phyloP scores from a whole-genome alignment of 2,329 filamentous ascomycete species.

The Xylariales sp. region DNA sequence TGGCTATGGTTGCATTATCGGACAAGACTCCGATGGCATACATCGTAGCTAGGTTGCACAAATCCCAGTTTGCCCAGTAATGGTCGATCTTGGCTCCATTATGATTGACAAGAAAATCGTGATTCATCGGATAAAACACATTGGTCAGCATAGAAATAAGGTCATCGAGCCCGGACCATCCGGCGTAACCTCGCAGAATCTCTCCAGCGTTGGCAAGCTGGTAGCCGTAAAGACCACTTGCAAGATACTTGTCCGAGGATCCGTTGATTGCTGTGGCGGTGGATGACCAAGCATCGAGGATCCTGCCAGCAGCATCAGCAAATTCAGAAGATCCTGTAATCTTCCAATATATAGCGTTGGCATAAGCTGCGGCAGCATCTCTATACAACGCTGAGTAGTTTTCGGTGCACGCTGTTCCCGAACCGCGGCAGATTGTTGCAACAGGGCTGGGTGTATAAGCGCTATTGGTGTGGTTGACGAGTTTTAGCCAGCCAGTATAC shows the following conservation, averaged over 20 bases:
- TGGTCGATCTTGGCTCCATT: slow-evolving; percentile 27
- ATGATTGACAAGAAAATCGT: slow-evolving; percentile 30
- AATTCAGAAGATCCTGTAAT: slow-evolving; percentile 29
- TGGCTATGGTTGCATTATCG: slow-evolving; percentile 35
- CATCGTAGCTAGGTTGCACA: slow-evolving; percentile 35
- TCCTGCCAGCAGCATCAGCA: slow-evolving; percentile 29
- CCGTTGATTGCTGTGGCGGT: slow-evolving; percentile 29
- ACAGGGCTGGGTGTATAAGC: slow-evolving; percentile 22
- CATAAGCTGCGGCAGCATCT: slow-evolving; percentile 32
- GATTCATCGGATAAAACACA: slow-evolving; percentile 34
- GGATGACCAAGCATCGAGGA: slow-evolving; percentile 32
- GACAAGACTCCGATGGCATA: slow-evolving; percentile 36
- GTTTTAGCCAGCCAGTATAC: slow-evolving; percentile 9
- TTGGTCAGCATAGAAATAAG: slow-evolving; percentile 25
- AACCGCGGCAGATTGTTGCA: slow-evolving; percentile 29
- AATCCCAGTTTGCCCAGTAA: slow-evolving; percentile 38
- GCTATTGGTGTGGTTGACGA: slow-evolving; percentile 17
- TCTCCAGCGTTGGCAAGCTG: slow-evolving; percentile 42
- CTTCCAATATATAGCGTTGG: slow-evolving; percentile 34
- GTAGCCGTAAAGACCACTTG: slow-evolving; percentile 39
- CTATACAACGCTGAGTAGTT: slow-evolving; percentile 28
- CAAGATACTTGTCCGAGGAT: slow-evolving; percentile 31
- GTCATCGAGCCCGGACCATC: slow-evolving; percentile 22
- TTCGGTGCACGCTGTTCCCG: slow-evolving; percentile 18
- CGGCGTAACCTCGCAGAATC: slow-evolving; percentile 29